Evolutionary conservation across 164 flowering plant species (phyloP), one percentile per base, ranked within the genome.

Genomic region (Macadamia tetraphylla): DNA sequence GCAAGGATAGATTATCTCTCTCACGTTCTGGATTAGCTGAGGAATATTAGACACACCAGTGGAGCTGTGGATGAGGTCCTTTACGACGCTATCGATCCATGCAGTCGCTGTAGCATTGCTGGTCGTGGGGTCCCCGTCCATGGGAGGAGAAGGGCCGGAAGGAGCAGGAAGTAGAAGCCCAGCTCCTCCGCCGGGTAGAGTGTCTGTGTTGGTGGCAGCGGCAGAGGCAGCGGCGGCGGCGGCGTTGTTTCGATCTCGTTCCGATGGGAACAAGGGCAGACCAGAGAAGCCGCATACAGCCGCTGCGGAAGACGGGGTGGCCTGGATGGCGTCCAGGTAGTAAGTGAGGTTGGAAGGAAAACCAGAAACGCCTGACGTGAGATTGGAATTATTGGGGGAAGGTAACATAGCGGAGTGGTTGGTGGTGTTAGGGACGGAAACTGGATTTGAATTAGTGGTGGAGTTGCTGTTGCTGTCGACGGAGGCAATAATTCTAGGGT

Each of bases 1-100:
- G 76, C 97, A 92, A 58, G 99, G 99, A 63, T 78, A 81, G 66
- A 92, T 92, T 62, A 94, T 88, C 56, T 94, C 97, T 69, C 94
- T 73, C 1, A 94, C 97, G 81, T 89, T 94, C n/a, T 87, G 94
- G 55, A 92, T 88, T 35, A 94, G 87, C 76, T 94, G 99, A 57
- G 94, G 91, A 23, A 94, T 82, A 35, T 35, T 35, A 5, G 97
- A 88, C 15, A 88, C 86, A 60, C 68, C 64, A 56, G 82, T 72
- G 31, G 90, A 84, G 78, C 78, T 80, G 74, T 86, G 73, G 72
- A 94, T 82, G 9, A 94, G 79, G 73, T 92, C 99, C 74, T 80
- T 87, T 11, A 94, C 83, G 74, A 94, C 83, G 42, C 92, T 84
- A 73, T 94, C 99, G 35, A 94, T 83, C 97, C 94, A 94, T 3